Evolutionary conservation across 2,329 filamentous ascomycete species (phyloP).

Genomic region (Arachnomyces sp.): DNA sequence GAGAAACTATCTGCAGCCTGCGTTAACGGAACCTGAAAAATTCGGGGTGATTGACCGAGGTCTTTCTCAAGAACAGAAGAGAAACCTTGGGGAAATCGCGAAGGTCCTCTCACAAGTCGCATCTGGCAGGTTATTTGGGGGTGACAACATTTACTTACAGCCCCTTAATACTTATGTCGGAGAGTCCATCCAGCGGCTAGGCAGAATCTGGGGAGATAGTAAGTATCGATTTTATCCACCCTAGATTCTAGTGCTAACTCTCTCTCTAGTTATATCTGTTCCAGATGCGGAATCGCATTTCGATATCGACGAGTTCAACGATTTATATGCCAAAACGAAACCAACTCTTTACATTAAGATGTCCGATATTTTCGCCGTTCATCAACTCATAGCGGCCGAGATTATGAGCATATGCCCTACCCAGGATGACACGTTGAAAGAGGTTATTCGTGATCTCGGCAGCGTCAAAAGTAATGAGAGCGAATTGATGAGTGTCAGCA

Average conservation of each 20-base stretch:
- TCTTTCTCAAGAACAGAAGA: slow-evolving; percentile 83
- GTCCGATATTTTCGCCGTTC: slow-evolving; percentile 92
- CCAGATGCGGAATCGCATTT: slow-evolving; percentile 85
- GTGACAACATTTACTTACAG: slow-evolving; percentile 91
- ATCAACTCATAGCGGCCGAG: slow-evolving; percentile 76
- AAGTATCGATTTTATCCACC: slow-evolving; percentile 23
- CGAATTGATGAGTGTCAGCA: slow-evolving; percentile 79
- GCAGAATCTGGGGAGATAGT: slow-evolving; percentile 63
- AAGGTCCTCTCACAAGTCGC: slow-evolving; percentile 88
- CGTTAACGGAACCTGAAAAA: slow-evolving; percentile 80
- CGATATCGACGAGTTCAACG: slow-evolving; percentile 98
- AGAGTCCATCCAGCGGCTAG: slow-evolving; percentile 74
- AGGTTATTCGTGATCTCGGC: slow-evolving; percentile 87
- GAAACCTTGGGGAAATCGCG: slow-evolving; percentile 80
- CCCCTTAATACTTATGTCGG: slow-evolving; percentile 86
- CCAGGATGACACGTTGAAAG: slow-evolving; percentile 79
- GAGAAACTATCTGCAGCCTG: slow-evolving; percentile 88
- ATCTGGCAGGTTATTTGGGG: slow-evolving; percentile 81
- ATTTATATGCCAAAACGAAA: slow-evolving; percentile 91
- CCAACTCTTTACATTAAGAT: slow-evolving; percentile 99
- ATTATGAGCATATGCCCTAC: slow-evolving; percentile 68
- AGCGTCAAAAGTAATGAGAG: slow-evolving; percentile 95
- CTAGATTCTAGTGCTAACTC: slow-evolving; percentile 24
- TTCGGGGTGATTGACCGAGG: slow-evolving; percentile 87
- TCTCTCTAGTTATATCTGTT: slow-evolving; percentile 63